phyloP scores from a whole-genome alignment of 768 basidiomycete species.

The Brasilioporus rufonigricans region DNA sequence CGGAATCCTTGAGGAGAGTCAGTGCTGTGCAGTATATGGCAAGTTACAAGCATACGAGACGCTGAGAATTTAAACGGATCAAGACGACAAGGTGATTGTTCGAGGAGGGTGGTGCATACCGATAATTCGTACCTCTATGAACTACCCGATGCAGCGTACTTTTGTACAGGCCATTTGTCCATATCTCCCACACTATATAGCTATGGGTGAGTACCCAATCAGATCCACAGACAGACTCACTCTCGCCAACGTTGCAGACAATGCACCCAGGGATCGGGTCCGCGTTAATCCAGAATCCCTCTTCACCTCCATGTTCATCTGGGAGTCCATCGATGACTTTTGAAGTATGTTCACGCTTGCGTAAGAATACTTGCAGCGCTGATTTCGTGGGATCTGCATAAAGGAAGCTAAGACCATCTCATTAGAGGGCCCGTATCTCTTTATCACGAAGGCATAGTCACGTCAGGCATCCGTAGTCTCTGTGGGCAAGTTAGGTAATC shows the following conservation, averaged over 20 bases:
- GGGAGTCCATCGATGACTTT: constrained; percentile 38
- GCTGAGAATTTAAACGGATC: constrained; percentile 33
- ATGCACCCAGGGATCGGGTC: constrained; percentile 81
- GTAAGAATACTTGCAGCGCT: constrained; percentile 80
- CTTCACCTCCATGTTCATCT: constrained; percentile 51
- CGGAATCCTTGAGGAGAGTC: constrained; percentile 56
- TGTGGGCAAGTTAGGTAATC: constrained; percentile 27
- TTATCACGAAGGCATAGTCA: constrained; percentile 32
- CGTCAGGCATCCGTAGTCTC: constrained; percentile 92
- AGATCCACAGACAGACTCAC: constrained; percentile 40
- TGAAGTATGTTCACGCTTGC: constrained; percentile 36
- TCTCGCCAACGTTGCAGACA: constrained; percentile 92
- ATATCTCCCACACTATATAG: constrained; percentile 81
- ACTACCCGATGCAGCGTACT: constrained; percentile 91
- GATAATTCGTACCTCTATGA: constrained; percentile 71
- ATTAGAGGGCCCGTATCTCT: constrained; percentile 4
- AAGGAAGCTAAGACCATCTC: constrained; percentile 61
- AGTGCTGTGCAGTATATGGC: not conserved
- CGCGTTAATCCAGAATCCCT: constrained; percentile 78
- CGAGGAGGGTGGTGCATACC: constrained; percentile 23
- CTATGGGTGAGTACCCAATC: not conserved
- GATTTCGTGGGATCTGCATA: constrained; percentile 76
- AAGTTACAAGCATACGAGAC: constrained; percentile 57
- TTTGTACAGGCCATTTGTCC: constrained; percentile 84
- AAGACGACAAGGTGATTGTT: not conserved